phyloP scores from a whole-genome alignment of 139 green algal species.

The Tetradesmus lagerheimii region DNA sequence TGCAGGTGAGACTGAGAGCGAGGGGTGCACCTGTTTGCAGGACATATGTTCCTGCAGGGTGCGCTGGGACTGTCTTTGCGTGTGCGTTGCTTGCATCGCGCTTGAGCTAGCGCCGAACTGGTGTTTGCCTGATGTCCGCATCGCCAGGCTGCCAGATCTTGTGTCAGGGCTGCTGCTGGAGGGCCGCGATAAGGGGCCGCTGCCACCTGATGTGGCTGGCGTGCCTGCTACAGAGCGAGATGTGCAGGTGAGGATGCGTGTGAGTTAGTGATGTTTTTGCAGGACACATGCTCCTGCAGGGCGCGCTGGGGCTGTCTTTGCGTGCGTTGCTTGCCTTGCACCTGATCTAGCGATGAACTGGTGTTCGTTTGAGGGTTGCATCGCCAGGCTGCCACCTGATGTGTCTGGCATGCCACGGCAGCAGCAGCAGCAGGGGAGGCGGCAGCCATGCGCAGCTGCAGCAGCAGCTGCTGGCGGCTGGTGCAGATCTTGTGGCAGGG shows the following conservation, averaged over 20 bases:
- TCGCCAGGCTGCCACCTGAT: too few relatives aligned
- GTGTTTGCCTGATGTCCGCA: too few relatives aligned
- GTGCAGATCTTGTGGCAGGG: neutral
- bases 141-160: too few relatives aligned
- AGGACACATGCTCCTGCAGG: neutral
- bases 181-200: slow-evolving; percentile 42
- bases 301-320: too few relatives aligned
- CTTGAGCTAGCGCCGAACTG: too few relatives aligned
- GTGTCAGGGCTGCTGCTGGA: slow-evolving; percentile 1
- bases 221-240: slow-evolving; percentile 51
- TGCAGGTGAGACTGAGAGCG: slow-evolving; percentile 43
- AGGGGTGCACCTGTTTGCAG: neutral
- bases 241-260: slow-evolving; percentile 36
- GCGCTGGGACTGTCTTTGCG: too few relatives aligned
- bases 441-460: slow-evolving; percentile 11
- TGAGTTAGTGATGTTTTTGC: neutral
- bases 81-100: too few relatives aligned
- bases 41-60: neutral
- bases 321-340: too few relatives aligned
- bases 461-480: slow-evolving; percentile 29
- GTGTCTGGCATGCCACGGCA: too few relatives aligned
- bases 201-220: too few relatives aligned
- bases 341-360: too few relatives aligned
- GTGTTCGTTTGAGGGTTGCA: too few relatives aligned
- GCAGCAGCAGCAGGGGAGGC: slow-evolving; percentile 30